Conservation (phyloP, 441 rosid genomes). For the Theobroma grandiflorum region DNA sequence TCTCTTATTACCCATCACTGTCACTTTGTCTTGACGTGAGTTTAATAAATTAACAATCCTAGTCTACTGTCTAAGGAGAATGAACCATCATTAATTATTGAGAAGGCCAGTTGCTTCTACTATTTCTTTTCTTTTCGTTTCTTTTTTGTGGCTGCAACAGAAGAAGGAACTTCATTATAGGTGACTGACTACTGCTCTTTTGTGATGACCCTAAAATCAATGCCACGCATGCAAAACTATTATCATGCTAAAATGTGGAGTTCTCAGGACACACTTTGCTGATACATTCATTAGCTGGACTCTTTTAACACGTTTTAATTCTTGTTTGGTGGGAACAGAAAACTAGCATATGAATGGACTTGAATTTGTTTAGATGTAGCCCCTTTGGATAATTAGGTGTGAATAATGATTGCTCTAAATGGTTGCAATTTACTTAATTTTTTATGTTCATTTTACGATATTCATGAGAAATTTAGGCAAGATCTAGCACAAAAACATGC, state of each 20-base stretch:
- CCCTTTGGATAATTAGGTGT: neutral
- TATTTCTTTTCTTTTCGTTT: neutral
- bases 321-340: constrained; percentile 7
- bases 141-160: neutral
- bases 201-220: neutral
- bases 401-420: too few species aligned
- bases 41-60: neutral
- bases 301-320: neutral
- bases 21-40: constrained; percentile 24
- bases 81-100: neutral
- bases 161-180: neutral
- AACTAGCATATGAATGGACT: neutral
- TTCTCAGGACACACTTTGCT: too few species aligned
- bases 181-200: neutral
- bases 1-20: constrained; percentile 9
- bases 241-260: too few species aligned
- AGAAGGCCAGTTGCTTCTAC: neutral
- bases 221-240: neutral
- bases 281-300: neutral
- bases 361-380: neutral
- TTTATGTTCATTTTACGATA: neutral
- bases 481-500: constrained; percentile 30
- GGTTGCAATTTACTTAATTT: neutral
- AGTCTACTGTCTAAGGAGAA: constrained; percentile 24
- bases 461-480: neutral